Base-by-base conservation (phyloP, 2,329 filamentous ascomycete species). In the Exserohilum turcica region DNA sequence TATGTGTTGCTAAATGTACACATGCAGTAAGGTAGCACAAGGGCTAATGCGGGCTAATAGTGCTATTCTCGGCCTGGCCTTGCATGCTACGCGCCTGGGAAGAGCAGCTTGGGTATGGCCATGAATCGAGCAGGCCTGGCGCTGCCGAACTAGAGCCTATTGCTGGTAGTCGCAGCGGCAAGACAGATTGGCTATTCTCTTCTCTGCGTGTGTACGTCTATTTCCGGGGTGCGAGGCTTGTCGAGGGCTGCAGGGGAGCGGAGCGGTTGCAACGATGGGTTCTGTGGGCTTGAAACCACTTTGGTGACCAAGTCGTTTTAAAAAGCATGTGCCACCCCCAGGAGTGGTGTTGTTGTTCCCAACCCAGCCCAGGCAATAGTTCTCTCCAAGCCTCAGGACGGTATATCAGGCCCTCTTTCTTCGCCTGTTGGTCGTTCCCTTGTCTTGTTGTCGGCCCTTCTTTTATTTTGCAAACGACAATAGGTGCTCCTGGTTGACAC, bases 401-500 rank as follows among this genome's bases (percentile, higher is more conserved):
- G 19, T 58, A 64, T 60, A 61, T 63, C 53, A 48, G 42, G 45
- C 39, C 35, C 31, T 43, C 43, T 44, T 49, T 35, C 32, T 31
- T 53, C 44, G 54, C 39, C 40, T 45, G 46, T 28, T 47, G 51
- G 19, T 60, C 48, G 43, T 43, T 43, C 37, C 24, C 28, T 48
- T 47, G 56, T 59, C 50, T 67, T 59, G 45, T 65, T 55, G 53
- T 51, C 48, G 45, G 57, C 64, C 60, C 47, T 66, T 65, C 53
- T 57, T 65, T 32, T 13, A 33, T 44, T 24, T 21, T 24, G 15
- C 45, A 47, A 52, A 45, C 58, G 46, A 51, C 48, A 66, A 35
- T n/a, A 56, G 50, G 63, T 67, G 64, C 60, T 68, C 65, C 68
- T 68, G 65, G 68, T 68, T 64, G 66, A 57, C 60, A 54, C 58